Evolutionary conservation across 2,329 filamentous ascomycete species (phyloP), one percentile per base, ranked within the genome.

Genomic region (Stagonosporopsis cucurbitacearum): DNA sequence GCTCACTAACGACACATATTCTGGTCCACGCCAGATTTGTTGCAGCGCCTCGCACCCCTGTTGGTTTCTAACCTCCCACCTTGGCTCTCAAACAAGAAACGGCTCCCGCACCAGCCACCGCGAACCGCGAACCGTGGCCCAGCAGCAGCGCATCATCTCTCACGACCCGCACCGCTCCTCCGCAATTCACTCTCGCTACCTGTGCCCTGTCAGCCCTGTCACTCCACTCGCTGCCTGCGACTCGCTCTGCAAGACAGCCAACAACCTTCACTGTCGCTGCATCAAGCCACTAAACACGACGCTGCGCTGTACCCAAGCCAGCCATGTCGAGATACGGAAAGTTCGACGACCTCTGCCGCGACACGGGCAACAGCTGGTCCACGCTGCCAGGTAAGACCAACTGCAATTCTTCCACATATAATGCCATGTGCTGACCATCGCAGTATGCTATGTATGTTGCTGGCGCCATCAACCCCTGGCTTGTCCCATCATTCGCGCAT

Each of bases 381-480:
- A 78, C 76, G 8, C 66, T 78, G 50, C 76, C 76, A 73, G 73
- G 75, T 77, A 69, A 39, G 72, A 33, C 36, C 39, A 51, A 13
- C 12, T 12, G 9, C 13, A 32, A 28, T 19, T 17, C n/a, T 19
- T 19, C 41, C 64, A 70, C 9, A 68, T 44, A 57, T 51, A 7
- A 22, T 56, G 20, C 35, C 6, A 41, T 6, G 22, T 59, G 50
- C 71, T 73, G 51, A 73, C 64, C 33, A 28, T 45, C 36, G 46
- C 71, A 70, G 79, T 82, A 50, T 82, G 80, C 74, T 81, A 82
- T 73, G 77, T 79, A 77, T 54, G 77, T 76, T 61, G 65, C 58
- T 20, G 46, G 42, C 30, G 19, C 47, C 41, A 23, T 54, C 37
- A 32, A 30, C 53, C 54, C 54, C 47, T 50, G 56, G 52, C 33